Conservation (phyloP, 306 rosid genomes). For the Psophocarpus tetragonolobus region DNA sequence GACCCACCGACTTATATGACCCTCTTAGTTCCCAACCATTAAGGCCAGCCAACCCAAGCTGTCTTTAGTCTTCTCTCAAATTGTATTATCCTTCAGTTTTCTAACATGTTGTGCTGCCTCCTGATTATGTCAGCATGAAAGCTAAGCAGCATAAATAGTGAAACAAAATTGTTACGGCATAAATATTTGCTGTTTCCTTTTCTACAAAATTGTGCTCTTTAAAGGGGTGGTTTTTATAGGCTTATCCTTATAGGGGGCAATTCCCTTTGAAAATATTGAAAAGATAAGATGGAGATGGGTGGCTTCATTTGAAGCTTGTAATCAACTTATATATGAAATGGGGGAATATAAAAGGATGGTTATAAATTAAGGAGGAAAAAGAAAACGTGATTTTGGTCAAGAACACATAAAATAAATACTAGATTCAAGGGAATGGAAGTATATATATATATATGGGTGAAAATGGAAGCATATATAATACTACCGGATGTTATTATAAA, state of each 20-base stretch:
- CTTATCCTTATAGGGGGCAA: slow-evolving; percentile 16
- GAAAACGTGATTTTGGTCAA: neutral
- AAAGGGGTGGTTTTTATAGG: slow-evolving; percentile 34
- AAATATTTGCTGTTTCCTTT: slow-evolving; percentile 8
- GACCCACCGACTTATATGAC: slow-evolving; percentile 61
- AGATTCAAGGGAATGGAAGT: neutral
- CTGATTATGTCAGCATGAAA: slow-evolving; percentile 44
- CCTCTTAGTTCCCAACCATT: slow-evolving; percentile 43
- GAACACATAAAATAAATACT: neutral
- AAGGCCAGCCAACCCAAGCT: slow-evolving; percentile 48
- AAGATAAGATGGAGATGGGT: slow-evolving; percentile 21
- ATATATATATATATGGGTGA: no score
- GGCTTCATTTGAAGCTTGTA: slow-evolving; percentile 8
- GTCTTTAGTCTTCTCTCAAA: slow-evolving; percentile 16
- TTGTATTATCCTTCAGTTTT: slow-evolving; percentile 35
- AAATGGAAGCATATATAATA: no score
- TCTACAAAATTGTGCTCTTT: slow-evolving; percentile 22
- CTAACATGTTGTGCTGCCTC: slow-evolving; percentile 25
- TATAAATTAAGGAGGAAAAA: slow-evolving; percentile 11
- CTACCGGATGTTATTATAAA: neutral
- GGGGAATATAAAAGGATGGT: slow-evolving; percentile 10
- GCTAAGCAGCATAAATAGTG: slow-evolving; percentile 39
- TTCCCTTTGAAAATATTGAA: slow-evolving; percentile 21
- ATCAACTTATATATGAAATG: slow-evolving; percentile 13
- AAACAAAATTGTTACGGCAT: neutral